phyloP scores from a whole-genome alignment of 345 rosid species.

The Gossypium herbaceum region DNA sequence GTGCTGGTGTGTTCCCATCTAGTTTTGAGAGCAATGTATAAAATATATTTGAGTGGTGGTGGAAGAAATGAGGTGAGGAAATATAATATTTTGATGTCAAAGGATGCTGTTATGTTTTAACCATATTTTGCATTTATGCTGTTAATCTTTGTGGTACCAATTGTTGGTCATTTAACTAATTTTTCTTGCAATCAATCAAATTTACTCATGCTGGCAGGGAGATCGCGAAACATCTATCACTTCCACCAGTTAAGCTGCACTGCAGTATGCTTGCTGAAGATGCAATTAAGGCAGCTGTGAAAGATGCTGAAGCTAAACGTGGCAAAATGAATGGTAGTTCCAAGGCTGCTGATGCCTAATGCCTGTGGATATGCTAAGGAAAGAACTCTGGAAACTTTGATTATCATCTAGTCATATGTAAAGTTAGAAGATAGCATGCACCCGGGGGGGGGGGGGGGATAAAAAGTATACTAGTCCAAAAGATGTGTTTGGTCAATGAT shows the following conservation, averaged over 20 bases:
- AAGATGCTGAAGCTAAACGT: conserved; percentile 73
- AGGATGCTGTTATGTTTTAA: background rate
- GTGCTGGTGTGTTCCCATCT: background rate
- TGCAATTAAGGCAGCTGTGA: conserved; percentile 97
- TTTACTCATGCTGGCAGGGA: conserved; percentile 39
- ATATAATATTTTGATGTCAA: background rate
- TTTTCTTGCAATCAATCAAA: background rate
- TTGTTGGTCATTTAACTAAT: background rate
- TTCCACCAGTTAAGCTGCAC: conserved; percentile 98
- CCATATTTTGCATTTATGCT: background rate
- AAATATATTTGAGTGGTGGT: background rate
- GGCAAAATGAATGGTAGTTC: conserved; percentile 28
- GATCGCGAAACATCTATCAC: conserved; percentile 94
- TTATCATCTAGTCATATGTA: background rate
- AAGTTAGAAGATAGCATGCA: too few species aligned
- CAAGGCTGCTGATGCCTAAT: conserved; percentile 49
- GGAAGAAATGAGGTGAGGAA: background rate
- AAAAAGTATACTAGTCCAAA: background rate
- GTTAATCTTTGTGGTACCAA: background rate
- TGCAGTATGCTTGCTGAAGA: conserved; percentile 99
- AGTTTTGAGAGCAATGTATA: background rate
- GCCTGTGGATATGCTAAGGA: background rate
- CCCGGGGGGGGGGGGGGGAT: background rate
- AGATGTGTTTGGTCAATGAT: background rate
- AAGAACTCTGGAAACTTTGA: background rate